Conservation (phyloP, 139 green algal species). For the Picochlorum sp. region DNA sequence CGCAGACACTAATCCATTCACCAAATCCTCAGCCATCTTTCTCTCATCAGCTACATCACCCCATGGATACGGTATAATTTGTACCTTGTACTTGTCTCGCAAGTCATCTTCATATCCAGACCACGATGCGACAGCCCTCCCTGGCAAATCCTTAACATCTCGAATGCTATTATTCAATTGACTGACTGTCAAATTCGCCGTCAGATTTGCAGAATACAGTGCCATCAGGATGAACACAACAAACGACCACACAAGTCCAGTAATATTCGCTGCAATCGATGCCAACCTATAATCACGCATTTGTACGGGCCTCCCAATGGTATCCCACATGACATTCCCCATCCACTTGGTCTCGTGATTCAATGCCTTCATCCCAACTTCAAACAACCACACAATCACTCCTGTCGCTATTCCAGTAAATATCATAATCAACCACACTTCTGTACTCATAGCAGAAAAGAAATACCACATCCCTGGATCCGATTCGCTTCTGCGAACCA, state of each 20-base stretch:
- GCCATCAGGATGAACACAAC: neutral
- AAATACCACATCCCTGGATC: constrained; percentile 4
- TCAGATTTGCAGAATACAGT: constrained; percentile 11
- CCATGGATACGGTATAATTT: neutral
- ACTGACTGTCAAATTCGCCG: constrained; percentile 9
- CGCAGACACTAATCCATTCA: neutral
- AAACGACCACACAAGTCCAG: neutral
- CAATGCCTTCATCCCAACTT: neutral
- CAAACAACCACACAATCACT: constrained; percentile 8
- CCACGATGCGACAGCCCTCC: constrained; percentile 3
- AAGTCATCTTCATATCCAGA: neutral
- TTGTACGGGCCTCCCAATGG: neutral
- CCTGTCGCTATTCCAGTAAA: constrained; percentile 1
- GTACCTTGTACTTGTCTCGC: neutral
- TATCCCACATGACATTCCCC: constrained; percentile 4
- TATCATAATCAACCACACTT: constrained; percentile 3
- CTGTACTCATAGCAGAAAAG: constrained; percentile 2
- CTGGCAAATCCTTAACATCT: neutral
- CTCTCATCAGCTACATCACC: constrained; percentile 3
- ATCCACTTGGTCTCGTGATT: constrained; percentile 1
- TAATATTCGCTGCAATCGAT: constrained; percentile 8
- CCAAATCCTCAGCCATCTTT: neutral
- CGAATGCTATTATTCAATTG: constrained; percentile 3
- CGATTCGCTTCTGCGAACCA: neutral
- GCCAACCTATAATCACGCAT: neutral